Conservation (phyloP, 106 monocot species). For the Cymbidium sinense region DNA sequence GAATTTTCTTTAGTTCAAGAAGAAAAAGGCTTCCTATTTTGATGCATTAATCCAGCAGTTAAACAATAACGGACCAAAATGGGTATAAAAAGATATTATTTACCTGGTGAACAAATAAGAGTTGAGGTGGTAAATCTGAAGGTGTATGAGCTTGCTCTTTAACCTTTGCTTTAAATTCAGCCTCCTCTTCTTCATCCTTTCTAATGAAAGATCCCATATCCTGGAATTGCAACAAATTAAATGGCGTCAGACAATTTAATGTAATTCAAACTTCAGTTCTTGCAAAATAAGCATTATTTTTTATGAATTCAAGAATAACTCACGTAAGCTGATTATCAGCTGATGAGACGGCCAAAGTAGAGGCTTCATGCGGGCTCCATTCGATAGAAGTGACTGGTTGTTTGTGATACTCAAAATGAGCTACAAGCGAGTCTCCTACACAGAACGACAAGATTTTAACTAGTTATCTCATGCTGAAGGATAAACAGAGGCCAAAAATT, state of each 20-base stretch:
- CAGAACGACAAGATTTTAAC: constrained; percentile 3
- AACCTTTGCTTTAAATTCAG: constrained; percentile 74
- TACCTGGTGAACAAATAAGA: constrained; percentile 98
- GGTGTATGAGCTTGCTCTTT: constrained; percentile 86
- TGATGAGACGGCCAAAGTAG: constrained; percentile 88
- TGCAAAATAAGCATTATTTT: neutral
- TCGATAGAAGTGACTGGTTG: constrained; percentile 89
- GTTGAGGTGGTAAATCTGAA: constrained; percentile 87
- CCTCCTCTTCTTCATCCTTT: constrained; percentile 96
- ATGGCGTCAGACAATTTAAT: neutral
- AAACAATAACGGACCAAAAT: neutral
- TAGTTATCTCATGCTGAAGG: neutral
- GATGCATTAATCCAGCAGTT: neutral
- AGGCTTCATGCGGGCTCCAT: constrained; percentile 96
- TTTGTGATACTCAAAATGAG: constrained; percentile 95
- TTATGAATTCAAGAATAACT: constrained; percentile 4
- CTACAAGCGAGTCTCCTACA: constrained; percentile 69
- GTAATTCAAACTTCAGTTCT: neutral
- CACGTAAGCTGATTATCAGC: constrained; percentile 92
- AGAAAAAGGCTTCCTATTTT: no score
- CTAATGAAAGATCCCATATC: constrained; percentile 93
- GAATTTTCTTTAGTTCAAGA: no score
- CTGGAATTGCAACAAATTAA: constrained; percentile 24
- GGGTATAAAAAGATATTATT: neutral
- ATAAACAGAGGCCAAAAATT: neutral